Base-by-base conservation (phyloP, 192 early-diverging fungal species). In the Umbelopsis ramanniana region DNA sequence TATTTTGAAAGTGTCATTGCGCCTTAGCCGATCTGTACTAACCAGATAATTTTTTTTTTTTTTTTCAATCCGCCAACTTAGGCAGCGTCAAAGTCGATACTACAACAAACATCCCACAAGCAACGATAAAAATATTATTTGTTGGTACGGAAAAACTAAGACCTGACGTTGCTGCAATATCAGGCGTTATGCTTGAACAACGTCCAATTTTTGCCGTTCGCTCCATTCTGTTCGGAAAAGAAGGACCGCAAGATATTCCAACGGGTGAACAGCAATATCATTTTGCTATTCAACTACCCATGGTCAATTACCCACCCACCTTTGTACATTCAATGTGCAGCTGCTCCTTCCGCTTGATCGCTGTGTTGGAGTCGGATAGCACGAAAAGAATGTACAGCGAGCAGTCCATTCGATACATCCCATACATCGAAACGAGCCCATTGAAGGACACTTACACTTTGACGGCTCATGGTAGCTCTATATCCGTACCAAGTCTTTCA, bases 231-330 rank as follows among this genome's bases (percentile, higher is more conserved):
- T 17, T 37, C 15, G 57, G 57, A 63, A 63, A 63, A n/a, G 57
- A 63, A 14, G 4, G 33, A 38, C 29, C 57, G 14, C 23, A 17
- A 29, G 57, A 63, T n/a, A 29, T 63, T 2, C 10, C 69, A 46
- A 50, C 23, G 17, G 77, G 72, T 35, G 66, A 69, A 26, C 72
- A 74, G 23, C 66, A 71, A 50, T 74, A 69, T 23, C 46, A 67
- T 33, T 79, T 79, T 74, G 72, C 77, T 7, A 74, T 79, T 47
- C 45, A 71, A 68, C 33, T 79, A 11, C 77, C 77, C 29, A 43
- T 66, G 37, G 50, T 74, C 9, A 79, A 79, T 37, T 79, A 79
- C 33, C 77, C 77, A 15, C 73, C 77, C 23, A 55, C 70, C 5
- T 63, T 38, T 8, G 57, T 37, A 17, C 57, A 63, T 6, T 17